Base-by-base conservation (phyloP, 768 basidiomycete species). In the Macrolepiota albuminosa region DNA sequence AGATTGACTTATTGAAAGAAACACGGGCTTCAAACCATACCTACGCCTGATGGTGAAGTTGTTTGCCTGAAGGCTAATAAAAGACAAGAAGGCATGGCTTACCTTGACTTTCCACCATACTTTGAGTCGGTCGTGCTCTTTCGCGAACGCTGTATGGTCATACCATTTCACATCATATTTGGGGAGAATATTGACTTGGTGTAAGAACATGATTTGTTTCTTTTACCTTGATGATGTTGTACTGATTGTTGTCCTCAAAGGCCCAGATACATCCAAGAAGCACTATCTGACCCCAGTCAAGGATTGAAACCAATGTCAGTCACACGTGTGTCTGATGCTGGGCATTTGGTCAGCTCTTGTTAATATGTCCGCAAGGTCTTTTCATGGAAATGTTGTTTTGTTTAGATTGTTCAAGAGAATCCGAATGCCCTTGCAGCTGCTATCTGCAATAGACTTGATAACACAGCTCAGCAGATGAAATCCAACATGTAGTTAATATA, bases 341-440 rank as follows among this genome's bases (percentile, higher is more conserved):
- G 73, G 7, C 73, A 75, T 62, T 49, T 70, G 63, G 73, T 72
- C 37, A 54, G 70, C 45, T 49, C 51, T 42, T 24, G 4, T 45
- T 2, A 47, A 39, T 5, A 42, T 39, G 42, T 14, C 55, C 24
- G 1, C 7, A 52, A 37, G 16, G 18, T 8, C 14, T 11, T 39
- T 34, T 40, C 36, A 29, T 9, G n/a, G 4, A 31, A 37, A 10
- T 24, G 10, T 29, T 34, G 4, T 47, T 49, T 42, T 4, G 9
- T n/a, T 11, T 46, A 73, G 72, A 58, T 73, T 46, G 68, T 72
- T 4, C 72, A 73, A 58, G 71, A 73, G 51, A 60, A 69, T 34
- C 72, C 72, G 10, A 67, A 70, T 49, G 64, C 42, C 4, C 55
- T 72, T 31, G 71, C 72, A 1, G 60, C 58, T 7, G 68, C 66